Conservation (phyloP, 2,329 filamentous ascomycete species). For the Cladophialophora exuberans region DNA sequence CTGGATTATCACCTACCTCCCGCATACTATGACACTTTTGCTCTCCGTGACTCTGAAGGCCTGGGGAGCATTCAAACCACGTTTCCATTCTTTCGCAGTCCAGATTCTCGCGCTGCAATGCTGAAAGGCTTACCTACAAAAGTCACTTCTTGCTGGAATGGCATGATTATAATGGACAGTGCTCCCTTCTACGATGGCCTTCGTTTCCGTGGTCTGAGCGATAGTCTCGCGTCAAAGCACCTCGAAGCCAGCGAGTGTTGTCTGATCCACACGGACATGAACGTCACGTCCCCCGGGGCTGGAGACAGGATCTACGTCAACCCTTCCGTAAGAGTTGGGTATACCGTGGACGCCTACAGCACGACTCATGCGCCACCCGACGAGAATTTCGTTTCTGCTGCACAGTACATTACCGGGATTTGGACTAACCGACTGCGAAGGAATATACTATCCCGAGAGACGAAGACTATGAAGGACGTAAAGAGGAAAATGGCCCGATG, state of each 20-base stretch:
- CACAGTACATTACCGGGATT: conserved; percentile 55
- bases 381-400: conserved; percentile 52
- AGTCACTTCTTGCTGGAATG: conserved; percentile 71
- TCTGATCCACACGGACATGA: conserved; percentile 53
- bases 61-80: conserved; percentile 65
- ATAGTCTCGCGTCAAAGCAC: conserved; percentile 57
- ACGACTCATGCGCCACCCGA: conserved; percentile 41
- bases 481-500: conserved; percentile 38
- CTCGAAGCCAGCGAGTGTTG: conserved; percentile 81
- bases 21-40: conserved; percentile 74
- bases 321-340: conserved; percentile 45
- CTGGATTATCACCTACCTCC: conserved; percentile 69
- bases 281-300: conserved; percentile 30
- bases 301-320: conserved; percentile 43
- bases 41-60: conserved; percentile 68
- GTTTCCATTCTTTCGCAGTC: conserved; percentile 65
- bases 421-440: conserved; percentile 62
- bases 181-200: conserved; percentile 59
- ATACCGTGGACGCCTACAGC: conserved; percentile 38
- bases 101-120: conserved; percentile 57
- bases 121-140: conserved; percentile 56
- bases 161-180: conserved; percentile 55
- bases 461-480: conserved; percentile 46
- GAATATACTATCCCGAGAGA: conserved; percentile 46
- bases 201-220: conserved; percentile 66